Evolutionary conservation across 2,329 filamentous ascomycete species (phyloP), one percentile per base, ranked within the genome.

Genomic region (Claviceps humidiphila): DNA sequence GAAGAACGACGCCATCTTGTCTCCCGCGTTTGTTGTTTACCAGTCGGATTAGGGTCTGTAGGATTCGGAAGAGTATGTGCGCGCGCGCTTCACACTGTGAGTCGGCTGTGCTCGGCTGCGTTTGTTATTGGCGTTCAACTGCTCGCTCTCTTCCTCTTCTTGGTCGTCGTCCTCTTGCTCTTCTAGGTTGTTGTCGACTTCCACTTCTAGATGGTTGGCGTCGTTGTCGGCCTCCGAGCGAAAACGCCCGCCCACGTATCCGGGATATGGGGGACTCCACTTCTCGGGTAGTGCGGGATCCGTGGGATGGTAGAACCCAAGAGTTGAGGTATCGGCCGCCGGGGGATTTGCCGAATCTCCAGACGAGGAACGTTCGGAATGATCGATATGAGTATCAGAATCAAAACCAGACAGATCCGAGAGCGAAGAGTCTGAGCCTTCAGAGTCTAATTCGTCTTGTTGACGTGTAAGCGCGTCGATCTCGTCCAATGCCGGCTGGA

Each of bases 1-100:
- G 24, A 61, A 57, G 43, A 63, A 51, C 3, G 62, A 64, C 5
- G 60, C 52, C 65, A 66, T 66, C 43, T 11, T 42, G 30, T 37
- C 11, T 40, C 16, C 4, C 4, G 16, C 6, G 26, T 34, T 26
- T 11, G 17, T 46, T 17, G 11, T 11, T n/a, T 3, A 34, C 13
- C 4, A 26, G 8, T 30, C 24, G 26, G 34, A 8, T 9, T 16
- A 24, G 40, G 2, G 2, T 30, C 16, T 4, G 30, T 37, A 37
- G 13, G 40, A 50, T 50, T 34, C 38, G 9, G 22, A 17, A 7
- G 41, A 43, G 17, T 38, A 13, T 39, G 17, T 5, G 26, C n/a
- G 34, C 26, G 13, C 4, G 8, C 49, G 49, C 14, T 45, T 51
- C 22, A 2, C 3, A n/a, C 2, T 4, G 13, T 5, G 4, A 16